Percentiles rank a stretch among this genome's conserved stretches.
phyloP scores from a whole-genome alignment of 352 stramenopile species.

The Phytophthora quininea region DNA sequence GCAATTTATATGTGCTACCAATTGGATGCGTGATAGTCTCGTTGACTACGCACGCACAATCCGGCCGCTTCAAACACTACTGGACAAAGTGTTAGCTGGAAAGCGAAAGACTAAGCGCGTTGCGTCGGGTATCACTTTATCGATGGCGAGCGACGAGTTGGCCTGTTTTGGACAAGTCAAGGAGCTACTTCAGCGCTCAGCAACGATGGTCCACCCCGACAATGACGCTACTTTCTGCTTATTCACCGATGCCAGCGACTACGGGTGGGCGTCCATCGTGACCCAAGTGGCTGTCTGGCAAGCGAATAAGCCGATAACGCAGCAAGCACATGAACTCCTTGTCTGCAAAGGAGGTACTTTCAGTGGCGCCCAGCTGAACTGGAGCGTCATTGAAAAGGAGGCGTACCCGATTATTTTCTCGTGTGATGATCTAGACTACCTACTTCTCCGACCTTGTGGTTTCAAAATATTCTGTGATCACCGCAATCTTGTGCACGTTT shows the following conservation, averaged over 20 bases:
- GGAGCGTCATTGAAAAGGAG: slow-evolving; percentile 3
- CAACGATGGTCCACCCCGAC: neutral
- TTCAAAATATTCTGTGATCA: slow-evolving; percentile 15
- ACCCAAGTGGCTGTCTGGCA: neutral
- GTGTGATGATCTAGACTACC: neutral
- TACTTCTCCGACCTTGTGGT: slow-evolving; percentile 5
- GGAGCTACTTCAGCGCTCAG: neutral
- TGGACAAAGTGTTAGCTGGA: neutral
- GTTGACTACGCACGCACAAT: neutral
- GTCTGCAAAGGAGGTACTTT: neutral
- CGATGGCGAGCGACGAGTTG: neutral
- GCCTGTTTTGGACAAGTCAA: neutral
- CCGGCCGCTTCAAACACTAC: neutral
- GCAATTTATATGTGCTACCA: neutral
- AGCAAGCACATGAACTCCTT: neutral
- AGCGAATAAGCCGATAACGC: neutral
- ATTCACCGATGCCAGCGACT: neutral
- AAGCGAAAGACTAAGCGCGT: neutral
- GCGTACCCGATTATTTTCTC: neutral
- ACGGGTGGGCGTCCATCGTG: neutral
- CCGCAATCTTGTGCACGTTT: slow-evolving; percentile 9
- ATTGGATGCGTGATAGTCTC: neutral
- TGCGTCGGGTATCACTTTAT: neutral
- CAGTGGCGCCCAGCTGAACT: slow-evolving; percentile 1
- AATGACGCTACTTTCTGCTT: neutral